These are phyloP conservation scores for Candida pseudofarinosa DNA, from an alignment of 805 yeast species.

Conservation along the genomic window DNA sequence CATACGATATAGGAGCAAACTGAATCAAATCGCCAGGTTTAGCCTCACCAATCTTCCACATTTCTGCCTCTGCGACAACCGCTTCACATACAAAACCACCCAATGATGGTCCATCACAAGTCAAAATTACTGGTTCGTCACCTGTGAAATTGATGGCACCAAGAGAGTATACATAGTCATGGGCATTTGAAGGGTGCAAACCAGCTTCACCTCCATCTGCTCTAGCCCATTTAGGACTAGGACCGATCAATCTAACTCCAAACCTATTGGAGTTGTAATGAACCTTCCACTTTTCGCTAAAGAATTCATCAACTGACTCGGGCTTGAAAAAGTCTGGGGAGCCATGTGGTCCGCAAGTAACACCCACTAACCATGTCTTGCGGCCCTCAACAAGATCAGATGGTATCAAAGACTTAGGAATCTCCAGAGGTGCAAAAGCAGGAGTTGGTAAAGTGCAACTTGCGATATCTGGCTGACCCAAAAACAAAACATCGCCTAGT, in stretches of 20 bases:
- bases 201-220: constrained; percentile 97
- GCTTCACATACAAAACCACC: constrained; percentile 98
- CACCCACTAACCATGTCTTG: constrained; percentile 74
- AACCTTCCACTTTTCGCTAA: constrained; percentile 80
- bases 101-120: constrained; percentile 96
- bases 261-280: constrained; percentile 96
- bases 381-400: constrained; percentile 39
- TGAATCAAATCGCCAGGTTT: constrained; percentile 87
- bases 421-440: constrained; percentile 53
- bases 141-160: constrained; percentile 99
- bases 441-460: constrained; percentile 73
- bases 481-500: constrained; percentile 85
- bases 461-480: constrained; percentile 71
- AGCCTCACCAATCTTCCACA: constrained; percentile 98
- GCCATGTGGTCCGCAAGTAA: constrained; percentile 97
- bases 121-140: constrained; percentile 94
- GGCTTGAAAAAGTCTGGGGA: constrained; percentile 88
- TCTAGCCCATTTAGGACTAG: constrained; percentile 97
- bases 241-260: constrained; percentile 92
- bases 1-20: constrained; percentile 74
- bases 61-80: constrained; percentile 90
- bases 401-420: constrained; percentile 59
- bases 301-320: constrained; percentile 74
- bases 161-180: constrained; percentile 91
- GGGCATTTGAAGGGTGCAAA: constrained; percentile 96